Percentiles rank a stretch among this genome's conserved stretches.
These are phyloP conservation scores for Prunus salicina DNA, from an alignment of 306 rosid species.

Conservation along the genomic window DNA sequence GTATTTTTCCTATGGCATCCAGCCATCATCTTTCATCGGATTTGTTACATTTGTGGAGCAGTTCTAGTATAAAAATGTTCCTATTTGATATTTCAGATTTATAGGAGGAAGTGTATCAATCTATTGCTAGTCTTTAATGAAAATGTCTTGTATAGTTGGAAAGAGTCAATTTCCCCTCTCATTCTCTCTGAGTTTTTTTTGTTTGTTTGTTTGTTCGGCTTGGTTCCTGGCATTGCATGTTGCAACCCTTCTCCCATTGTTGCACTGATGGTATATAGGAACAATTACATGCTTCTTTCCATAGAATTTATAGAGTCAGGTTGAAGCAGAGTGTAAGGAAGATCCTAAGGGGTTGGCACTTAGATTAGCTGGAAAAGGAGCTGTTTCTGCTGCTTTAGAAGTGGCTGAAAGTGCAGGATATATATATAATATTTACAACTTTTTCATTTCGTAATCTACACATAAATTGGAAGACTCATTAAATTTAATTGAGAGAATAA, in stretches of 20 bases:
- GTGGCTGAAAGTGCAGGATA: slow-evolving; percentile 94
- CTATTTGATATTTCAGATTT: background rate
- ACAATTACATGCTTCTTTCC: background rate
- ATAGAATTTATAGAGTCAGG: slow-evolving; percentile 36
- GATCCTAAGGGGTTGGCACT: slow-evolving; percentile 99
- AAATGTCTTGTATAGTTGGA: background rate
- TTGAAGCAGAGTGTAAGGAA: slow-evolving; percentile 94
- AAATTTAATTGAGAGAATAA: no score
- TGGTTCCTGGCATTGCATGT: background rate
- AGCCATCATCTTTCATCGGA: background rate
- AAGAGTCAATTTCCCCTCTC: background rate
- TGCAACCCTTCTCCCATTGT: background rate
- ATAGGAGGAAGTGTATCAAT: background rate
- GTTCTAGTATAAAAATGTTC: background rate
- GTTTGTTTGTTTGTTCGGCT: no score
- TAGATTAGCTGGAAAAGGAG: slow-evolving; percentile 92
- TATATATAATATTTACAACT: no score
- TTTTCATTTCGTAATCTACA: no score
- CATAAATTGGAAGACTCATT: no score
- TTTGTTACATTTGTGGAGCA: slow-evolving; percentile 11
- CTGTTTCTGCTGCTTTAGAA: slow-evolving; percentile 96
- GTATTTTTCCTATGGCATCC: slow-evolving; percentile 1
- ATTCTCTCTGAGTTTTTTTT: background rate
- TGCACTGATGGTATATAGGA: background rate
- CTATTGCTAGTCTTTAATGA: background rate